Evolutionary conservation across 2,329 filamentous ascomycete genomes (phyloP), one percentile per base, ranked within the genome.

Genomic region (Penicillium griseofulvum): DNA sequence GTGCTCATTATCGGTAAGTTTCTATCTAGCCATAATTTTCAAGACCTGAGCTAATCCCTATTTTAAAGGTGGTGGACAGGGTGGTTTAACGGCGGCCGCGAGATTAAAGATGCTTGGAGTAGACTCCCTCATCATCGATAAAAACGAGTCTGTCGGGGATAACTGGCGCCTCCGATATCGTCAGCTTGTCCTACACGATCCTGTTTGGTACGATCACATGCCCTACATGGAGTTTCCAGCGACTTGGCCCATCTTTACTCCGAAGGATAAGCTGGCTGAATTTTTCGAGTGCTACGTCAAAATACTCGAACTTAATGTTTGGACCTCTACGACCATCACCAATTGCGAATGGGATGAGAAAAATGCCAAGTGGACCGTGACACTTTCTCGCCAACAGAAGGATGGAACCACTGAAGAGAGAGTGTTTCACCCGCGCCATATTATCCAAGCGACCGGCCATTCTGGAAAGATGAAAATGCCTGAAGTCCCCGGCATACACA

Each of bases 171-270:
- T 88, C 2, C 85, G 76, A 68, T 78, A 39, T 22, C 37, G 37
- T 16, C 37, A 39, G 37, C 37, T 39, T 7, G 37, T 39, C 17
- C 37, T 39, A 8, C 37, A 39, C 19, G 37, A 39, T 22, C 37
- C 37, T 4, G 37, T 39, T 6, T 39, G 37, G 37, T 39, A 74
- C 53, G 72, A 74, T 48, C 75, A 78, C 63, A 73, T 88, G 74
- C 83, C 87, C 0, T 89, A 87, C 66, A 62, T 89, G 5, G 73
- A 74, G 0, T 89, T 89, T 65, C 87, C 87, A 0, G 67, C 78
- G 0, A 79, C 80, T 49, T 89, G 86, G 86, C 87, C 87, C 5
- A 74, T 87, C n/a, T 89, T 87, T 68, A 88, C 86, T 0, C 85
- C 86, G 4, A 89, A 88, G 65, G 86, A 89, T 69, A 89, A 89